Base-by-base conservation (phyloP, 2,329 filamentous ascomycete genomes). In the Aciculosporium take region DNA sequence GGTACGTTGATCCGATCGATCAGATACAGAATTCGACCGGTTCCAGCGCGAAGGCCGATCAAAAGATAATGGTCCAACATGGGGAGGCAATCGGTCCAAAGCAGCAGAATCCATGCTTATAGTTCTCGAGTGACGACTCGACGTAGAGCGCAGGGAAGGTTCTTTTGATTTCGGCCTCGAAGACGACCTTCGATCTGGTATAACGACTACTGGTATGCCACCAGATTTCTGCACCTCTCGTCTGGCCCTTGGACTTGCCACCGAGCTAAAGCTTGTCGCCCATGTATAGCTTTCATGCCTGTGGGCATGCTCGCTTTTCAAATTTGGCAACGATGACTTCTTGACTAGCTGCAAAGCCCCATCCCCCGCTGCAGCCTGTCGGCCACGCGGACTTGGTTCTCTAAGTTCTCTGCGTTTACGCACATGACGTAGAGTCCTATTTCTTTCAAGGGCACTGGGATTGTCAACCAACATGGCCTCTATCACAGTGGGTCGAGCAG, bases 141-240 rank as follows among this genome's bases (percentile, higher is more conserved):
- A 77, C n/a, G 68, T 72, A 17, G 76, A 79, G 42, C 74, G 68
- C 13, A 79, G 58, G 2, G 75, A 79, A 4, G 69, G 72, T 25
- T 72, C 63, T 34, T 62, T 65, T 40, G 69, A 66, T 44, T 65
- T 69, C n/a, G 68, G 63, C 39, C 68, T 69, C 9, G 66, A 58
- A 3, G 74, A 77, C 6, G 74, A 72, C 13, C 58, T 62, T 13
- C 76, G 71, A 42, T 73, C 69, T 6, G 76, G 76, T 39, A 81
- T 69, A 17, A 81, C 65, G 6, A 79, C 66, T 7, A 81, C 76
- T 2, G 76, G 76, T 8, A 81, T 75, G 2, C 64, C 74, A 7
- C 76, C 76, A 40, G 58, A 71, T 48, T 71, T 77, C 62, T 70
- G 67, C 3, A 80, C 60, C 25, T 78, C 72, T 13, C 69, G 67